Base-by-base conservation (phyloP, 345 rosid species). In the Euphorbia lathyris region DNA sequence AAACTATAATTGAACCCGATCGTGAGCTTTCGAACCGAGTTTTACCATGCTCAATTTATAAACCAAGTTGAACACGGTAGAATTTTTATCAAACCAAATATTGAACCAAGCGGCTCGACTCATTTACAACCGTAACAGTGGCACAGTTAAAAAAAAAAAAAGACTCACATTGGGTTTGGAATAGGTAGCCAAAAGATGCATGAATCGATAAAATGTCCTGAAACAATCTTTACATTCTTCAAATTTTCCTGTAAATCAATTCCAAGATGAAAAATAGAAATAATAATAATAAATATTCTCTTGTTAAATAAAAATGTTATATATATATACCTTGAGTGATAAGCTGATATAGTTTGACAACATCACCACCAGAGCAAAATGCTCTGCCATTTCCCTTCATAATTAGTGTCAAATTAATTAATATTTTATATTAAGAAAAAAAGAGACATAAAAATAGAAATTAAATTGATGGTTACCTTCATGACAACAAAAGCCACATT, bases 151-250 rank as follows among this genome's bases (percentile, higher is more conserved):
- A n/a, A n/a, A n/a, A n/a, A n/a, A n/a, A n/a, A n/a, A n/a, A n/a
- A n/a, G n/a, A n/a, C 79, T 84, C 63, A 84, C 88, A 76, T 82
- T 76, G 64, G 85, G 85, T 77, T 84, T 84, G 22, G 66, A 72
- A 76, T 80, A 84, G 48, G 85, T 82, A 65, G 80, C 80, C 58
- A 82, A 64, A 3, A 65, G 71, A 65, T 73, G 78, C 70, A 84
- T 77, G 58, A 79, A 84, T 38, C 50, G 79, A 57, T 81, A 84
- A 68, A 84, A 56, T 59, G 56, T 74, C 74, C 72, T 72, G 73
- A 84, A 81, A 36, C 70, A 77, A 63, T 81, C 83, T 71, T 74
- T 81, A 45, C 81, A 62, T 65, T 82, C 87, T 67, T 81, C 83
- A 42, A 74, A 61, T 58, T 76, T 79, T 51, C 85, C 83, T 84